These are phyloP conservation scores for Solanum hybrid DNA, from an alignment of 305 asterid genomes.

Conservation along the genomic window DNA sequence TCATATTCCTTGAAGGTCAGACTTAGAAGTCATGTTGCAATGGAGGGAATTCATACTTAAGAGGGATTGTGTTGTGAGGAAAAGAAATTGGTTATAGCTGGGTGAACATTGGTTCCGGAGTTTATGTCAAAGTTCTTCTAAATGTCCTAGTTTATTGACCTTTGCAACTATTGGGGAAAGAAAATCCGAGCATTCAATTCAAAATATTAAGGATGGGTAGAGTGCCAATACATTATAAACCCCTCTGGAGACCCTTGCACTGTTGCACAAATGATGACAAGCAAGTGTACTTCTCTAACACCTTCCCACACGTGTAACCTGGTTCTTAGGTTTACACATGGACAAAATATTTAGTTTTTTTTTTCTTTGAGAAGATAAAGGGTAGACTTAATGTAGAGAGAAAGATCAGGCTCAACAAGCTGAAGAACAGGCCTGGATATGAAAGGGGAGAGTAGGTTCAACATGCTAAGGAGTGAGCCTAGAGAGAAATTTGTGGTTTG, in stretches of 20 bases:
- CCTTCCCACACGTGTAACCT: background rate
- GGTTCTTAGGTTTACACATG: background rate
- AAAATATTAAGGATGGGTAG: background rate
- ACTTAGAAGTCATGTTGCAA: background rate
- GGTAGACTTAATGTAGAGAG: background rate
- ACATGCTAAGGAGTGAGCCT: background rate
- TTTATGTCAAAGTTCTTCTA: background rate
- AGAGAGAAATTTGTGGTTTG: background rate
- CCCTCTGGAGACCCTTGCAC: background rate
- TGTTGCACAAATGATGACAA: background rate
- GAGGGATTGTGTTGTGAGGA: background rate
- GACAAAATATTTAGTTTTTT: background rate
- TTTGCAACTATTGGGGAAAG: slow-evolving; percentile 3
- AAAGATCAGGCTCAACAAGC: background rate
- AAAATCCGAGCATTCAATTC: background rate
- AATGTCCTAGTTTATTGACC: background rate
- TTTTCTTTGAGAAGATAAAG: background rate
- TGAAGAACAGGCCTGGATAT: background rate
- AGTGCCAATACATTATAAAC: background rate
- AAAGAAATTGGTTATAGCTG: background rate
- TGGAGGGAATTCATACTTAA: background rate
- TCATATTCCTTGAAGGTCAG: background rate
- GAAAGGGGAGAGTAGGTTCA: background rate
- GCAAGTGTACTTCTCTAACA: background rate
- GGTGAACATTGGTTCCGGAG: background rate